A percentile compares a stretch with the other conserved stretches of the same genome.
These are phyloP conservation scores for Fraxinus anomala DNA, from an alignment of 257 asterid genomes.

Conservation along the genomic window DNA sequence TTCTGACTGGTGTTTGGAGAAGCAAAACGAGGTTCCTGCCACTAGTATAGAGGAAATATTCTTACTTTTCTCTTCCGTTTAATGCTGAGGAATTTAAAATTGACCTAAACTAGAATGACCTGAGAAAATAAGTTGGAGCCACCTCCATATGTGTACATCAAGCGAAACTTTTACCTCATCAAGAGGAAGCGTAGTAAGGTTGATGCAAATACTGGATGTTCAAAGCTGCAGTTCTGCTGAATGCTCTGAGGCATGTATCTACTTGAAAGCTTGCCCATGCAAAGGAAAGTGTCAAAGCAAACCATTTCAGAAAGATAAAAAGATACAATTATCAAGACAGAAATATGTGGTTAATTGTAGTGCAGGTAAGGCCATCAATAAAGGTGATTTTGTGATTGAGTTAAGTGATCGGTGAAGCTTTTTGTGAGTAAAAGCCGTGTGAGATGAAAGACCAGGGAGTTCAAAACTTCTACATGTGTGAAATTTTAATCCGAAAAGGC, in stretches of 20 bases:
- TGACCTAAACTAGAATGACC: conserved; percentile 68
- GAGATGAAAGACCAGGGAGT: conserved; percentile 75
- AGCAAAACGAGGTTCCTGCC: too few species aligned
- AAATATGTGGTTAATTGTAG: conserved; percentile 57
- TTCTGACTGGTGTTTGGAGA: conserved; percentile 44
- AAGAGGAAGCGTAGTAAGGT: conserved; percentile 44
- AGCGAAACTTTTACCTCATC: conserved; percentile 78
- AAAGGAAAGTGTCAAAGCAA: conserved; percentile 70
- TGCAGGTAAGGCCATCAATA: too few species aligned
- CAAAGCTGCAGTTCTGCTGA: conserved; percentile 53
- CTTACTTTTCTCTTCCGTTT: conserved; percentile 66
- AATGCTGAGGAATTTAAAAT: conserved; percentile 68
- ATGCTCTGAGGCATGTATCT: conserved; percentile 72
- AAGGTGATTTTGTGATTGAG: too few species aligned
- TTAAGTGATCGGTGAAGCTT: conserved; percentile 84
- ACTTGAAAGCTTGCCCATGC: conserved; percentile 87
- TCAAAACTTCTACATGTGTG: conserved; percentile 86
- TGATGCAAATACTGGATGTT: too few species aligned
- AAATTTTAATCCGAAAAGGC: conserved; percentile 29
- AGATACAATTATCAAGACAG: conserved; percentile 73
- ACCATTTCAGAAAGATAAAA: conserved; percentile 73
- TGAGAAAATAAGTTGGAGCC: conserved; percentile 57
- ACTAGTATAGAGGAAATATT: conserved; percentile 50
- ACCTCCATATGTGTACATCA: conserved; percentile 66
- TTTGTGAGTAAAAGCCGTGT: conserved; percentile 88